Base-by-base conservation (phyloP, 768 basidiomycete species). In the Naganishia vaughanmartiniae region DNA sequence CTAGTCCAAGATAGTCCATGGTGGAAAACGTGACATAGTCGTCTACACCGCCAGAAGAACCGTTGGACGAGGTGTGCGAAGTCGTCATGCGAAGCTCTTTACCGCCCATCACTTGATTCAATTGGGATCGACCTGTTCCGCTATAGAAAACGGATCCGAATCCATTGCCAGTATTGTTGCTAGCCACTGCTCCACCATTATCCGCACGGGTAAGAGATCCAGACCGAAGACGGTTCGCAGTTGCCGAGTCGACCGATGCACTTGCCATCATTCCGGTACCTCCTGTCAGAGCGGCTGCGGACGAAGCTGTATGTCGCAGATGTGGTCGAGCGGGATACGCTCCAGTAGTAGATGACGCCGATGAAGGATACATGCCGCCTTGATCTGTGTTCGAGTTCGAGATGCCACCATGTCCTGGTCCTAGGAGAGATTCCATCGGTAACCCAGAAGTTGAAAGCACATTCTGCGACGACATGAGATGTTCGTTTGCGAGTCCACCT, bases 1-100 rank as follows among this genome's bases (percentile, higher is more conserved):
- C 95, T 76, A 98, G 85, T 54, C 95, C 95, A 60, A 98, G 90
- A 81, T 97, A 97, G 81, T 96, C 94, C 72, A 98, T 86, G 31
- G 95, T 97, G 78, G 93, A 92, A 54, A 93, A 90, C 76, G 93
- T 90, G 80, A 92, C 91, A 66, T 96, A 94, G 53, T 76, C 76
- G 28, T 86, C 84, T n/a, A 84, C 74, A 9, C 77, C 67, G 19
- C 75, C 75, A 0, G 73, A 72, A 53, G 71, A 75, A 14, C 77
- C 76, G 51, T 77, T 75, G 12, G 74, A 86, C 24, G 89, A 89
- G 78, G 91, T 90, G 73, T 87, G 87, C 54, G 90, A 91, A 33
- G 87, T 86, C 54, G 89, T 88, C 55, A 90, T 90, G 73, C 89
- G 89, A 75, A 91, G 81, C 80, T 93, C 92, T 70, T 92, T 91